These are phyloP conservation scores for Petunia axillaris DNA, from an alignment of 257 asterid species.

Conservation along the genomic window DNA sequence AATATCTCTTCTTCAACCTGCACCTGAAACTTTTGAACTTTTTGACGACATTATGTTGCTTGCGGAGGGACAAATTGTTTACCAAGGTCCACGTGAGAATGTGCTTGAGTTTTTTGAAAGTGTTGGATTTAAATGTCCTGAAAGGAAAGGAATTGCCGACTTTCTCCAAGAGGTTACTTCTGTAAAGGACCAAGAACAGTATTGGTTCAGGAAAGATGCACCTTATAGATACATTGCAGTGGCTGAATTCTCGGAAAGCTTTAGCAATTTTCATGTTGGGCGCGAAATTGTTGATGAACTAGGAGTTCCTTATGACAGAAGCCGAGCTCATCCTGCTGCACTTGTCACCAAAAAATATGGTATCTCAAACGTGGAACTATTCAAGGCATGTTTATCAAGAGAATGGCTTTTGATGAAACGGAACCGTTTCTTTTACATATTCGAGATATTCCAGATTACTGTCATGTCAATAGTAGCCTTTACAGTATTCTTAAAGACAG, in stretches of 20 bases:
- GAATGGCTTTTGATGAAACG: constrained; percentile 92
- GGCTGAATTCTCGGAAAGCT: constrained; percentile 63
- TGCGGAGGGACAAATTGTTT: constrained; percentile 76
- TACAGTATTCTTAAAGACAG: constrained; percentile 86
- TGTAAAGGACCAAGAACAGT: constrained; percentile 82
- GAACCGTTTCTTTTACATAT: constrained; percentile 75
- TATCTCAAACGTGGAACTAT: constrained; percentile 75
- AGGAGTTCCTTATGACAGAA: constrained; percentile 66
- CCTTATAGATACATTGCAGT: constrained; percentile 68
- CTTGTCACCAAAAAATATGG: constrained; percentile 83
- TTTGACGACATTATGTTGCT: constrained; percentile 84
- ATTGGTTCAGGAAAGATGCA: constrained; percentile 75
- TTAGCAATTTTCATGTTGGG: constrained; percentile 74
- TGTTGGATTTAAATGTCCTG: constrained; percentile 91
- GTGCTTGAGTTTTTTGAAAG: constrained; percentile 77
- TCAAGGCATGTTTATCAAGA: constrained; percentile 78
- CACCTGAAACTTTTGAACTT: constrained; percentile 90
- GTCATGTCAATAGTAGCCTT: constrained; percentile 83
- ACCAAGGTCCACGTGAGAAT: constrained; percentile 93
- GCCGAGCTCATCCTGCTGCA: constrained; percentile 88
- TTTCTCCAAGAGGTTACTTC: constrained; percentile 97
- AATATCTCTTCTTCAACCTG: constrained; percentile 94
- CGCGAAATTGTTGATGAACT: constrained; percentile 66
- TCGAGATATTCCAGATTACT: constrained; percentile 86
- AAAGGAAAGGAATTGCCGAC: constrained; percentile 93